These are phyloP conservation scores for Thelonectria olida DNA, from an alignment of 2,329 filamentous ascomycete species.

Conservation along the genomic window DNA sequence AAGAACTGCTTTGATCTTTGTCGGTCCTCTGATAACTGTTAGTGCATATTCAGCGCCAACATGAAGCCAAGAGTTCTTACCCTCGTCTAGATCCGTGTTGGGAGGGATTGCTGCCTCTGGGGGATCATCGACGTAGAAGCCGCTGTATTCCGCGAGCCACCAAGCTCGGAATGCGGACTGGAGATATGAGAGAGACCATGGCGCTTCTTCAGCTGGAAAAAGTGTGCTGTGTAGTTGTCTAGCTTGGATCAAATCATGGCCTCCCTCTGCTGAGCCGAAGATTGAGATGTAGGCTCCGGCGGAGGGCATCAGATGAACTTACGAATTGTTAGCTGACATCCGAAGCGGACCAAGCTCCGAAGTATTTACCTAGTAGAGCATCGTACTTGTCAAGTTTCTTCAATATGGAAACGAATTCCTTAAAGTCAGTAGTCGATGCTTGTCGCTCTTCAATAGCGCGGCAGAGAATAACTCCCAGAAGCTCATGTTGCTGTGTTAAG, in stretches of 20 bases:
- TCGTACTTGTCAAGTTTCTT: conserved; percentile 82
- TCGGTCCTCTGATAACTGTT: conserved; percentile 66
- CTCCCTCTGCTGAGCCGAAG: conserved; percentile 81
- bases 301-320: conserved; percentile 83
- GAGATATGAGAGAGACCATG: conserved; percentile 78
- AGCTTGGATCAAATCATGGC: conserved; percentile 72
- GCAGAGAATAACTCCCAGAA: conserved; percentile 81
- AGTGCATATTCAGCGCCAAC: conserved; percentile 18
- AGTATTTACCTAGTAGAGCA: conserved; percentile 58
- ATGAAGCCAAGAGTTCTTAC: conserved; percentile 43
- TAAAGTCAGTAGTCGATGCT: conserved; percentile 76
- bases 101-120: conserved; percentile 64
- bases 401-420: conserved; percentile 72
- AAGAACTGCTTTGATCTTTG: conserved; percentile 78
- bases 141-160: conserved; percentile 95
- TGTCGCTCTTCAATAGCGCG: conserved; percentile 81
- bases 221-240: conserved; percentile 76
- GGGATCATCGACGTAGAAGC: conserved; percentile 82
- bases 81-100: conserved; percentile 70
- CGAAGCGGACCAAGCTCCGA: conserved; percentile 12
- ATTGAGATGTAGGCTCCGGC: conserved; percentile 79
- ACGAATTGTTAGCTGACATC: conserved; percentile 12
- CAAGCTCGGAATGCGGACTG: conserved; percentile 82
- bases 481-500: conserved; percentile 89
- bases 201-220: conserved; percentile 71